Evolutionary conservation across 495 filamentous ascomycete genomes (phyloP).

Genomic region (Beverwykella pulmonaria): DNA sequence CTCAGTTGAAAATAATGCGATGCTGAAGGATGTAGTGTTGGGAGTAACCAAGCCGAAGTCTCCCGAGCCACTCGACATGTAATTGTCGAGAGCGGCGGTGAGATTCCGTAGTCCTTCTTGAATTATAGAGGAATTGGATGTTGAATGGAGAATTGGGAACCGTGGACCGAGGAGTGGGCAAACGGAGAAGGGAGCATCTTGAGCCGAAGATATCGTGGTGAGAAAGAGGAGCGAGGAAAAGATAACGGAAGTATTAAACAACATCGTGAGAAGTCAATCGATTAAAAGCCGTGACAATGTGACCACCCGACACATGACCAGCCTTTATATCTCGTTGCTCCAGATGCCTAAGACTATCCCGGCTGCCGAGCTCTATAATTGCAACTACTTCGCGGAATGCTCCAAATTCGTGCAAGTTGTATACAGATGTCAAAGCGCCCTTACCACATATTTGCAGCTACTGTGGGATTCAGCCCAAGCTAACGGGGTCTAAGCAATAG

Average conservation of each 20-base stretch:
- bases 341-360: no score
- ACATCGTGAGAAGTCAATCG: background rate
- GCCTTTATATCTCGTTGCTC: no score
- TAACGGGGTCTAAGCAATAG: no score
- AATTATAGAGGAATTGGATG: background rate
- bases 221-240: background rate
- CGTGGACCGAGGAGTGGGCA: constrained; percentile 10
- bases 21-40: constrained; percentile 15
- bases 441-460: no score
- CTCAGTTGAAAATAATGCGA: constrained; percentile 10
- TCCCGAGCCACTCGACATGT: background rate
- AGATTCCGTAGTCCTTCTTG: constrained; percentile 10
- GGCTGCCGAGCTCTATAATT: no score
- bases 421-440: background rate
- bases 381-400: background rate
- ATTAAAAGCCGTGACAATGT: background rate
- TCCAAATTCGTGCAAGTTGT: background rate
- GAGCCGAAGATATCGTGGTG: background rate
- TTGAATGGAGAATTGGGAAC: background rate
- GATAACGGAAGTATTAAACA: background rate
- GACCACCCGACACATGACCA: no score
- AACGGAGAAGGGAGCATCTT: background rate
- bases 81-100: constrained; percentile 1
- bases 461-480: no score
- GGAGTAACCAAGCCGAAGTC: background rate